Percentiles rank a stretch among this genome's conserved stretches.
These are phyloP conservation scores for Suillus variegatus DNA, from an alignment of 768 basidiomycete genomes.

Conservation along the genomic window DNA sequence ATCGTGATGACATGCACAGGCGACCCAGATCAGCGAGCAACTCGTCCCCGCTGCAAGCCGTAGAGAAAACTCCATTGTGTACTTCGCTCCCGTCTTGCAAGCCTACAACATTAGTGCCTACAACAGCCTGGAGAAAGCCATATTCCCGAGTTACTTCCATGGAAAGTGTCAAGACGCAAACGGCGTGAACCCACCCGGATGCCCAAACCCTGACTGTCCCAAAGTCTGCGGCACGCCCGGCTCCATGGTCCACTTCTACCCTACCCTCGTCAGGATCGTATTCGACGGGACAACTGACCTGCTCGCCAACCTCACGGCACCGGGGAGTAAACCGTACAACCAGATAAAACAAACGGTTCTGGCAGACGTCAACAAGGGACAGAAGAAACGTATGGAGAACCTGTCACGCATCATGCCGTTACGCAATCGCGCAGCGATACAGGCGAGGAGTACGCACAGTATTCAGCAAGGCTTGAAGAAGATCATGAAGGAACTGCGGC, in stretches of 20 bases:
- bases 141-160: conserved; percentile 74
- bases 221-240: conserved; percentile 84
- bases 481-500: conserved; percentile 36
- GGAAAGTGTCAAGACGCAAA: conserved; percentile 65
- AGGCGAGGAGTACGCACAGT: conserved; percentile 23
- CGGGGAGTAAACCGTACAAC: conserved; percentile 43
- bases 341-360: conserved; percentile 44
- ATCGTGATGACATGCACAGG: conserved; percentile 25
- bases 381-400: conserved; percentile 14
- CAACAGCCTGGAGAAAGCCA: conserved; percentile 47
- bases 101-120: conserved; percentile 49
- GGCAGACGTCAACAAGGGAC: conserved; percentile 30
- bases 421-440: conserved; percentile 9
- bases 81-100: conserved; percentile 48
- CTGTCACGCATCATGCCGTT: conserved; percentile 8
- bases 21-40: conserved; percentile 32
- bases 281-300: conserved; percentile 42
- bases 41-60: conserved; percentile 31
- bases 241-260: conserved; percentile 70
- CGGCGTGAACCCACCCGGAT: conserved; percentile 63
- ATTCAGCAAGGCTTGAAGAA: conserved; percentile 24
- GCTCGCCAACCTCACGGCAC: conserved; percentile 36
- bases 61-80: conserved; percentile 28
- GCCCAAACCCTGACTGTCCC: conserved; percentile 79
- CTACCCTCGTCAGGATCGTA: conserved; percentile 48